These are phyloP conservation scores for Triangularia setosa DNA, from an alignment of 2,329 filamentous ascomycete species.

Conservation along the genomic window DNA sequence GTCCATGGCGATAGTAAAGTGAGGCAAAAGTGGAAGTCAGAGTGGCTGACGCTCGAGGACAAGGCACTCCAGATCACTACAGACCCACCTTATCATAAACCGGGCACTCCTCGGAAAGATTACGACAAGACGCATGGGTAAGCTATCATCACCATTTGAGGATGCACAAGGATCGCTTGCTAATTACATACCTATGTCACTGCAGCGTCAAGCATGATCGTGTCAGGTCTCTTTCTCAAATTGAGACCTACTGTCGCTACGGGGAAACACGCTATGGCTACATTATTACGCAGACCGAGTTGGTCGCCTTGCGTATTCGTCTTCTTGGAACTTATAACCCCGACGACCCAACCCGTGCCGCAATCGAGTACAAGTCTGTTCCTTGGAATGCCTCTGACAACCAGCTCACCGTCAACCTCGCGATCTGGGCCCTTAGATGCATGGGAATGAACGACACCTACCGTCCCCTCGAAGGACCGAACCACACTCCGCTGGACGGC, in stretches of 20 bases:
- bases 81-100: not conserved
- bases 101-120: too few relatives aligned
- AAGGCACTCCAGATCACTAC: too few relatives aligned
- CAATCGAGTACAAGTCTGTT: slow-evolving; percentile 1
- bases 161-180: too few relatives aligned
- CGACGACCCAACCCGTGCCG: not conserved
- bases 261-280: slow-evolving; percentile 2
- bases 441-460: slow-evolving; percentile 11
- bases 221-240: not conserved
- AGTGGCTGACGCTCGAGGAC: not conserved
- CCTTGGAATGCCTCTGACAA: not conserved
- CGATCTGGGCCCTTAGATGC: slow-evolving; percentile 6
- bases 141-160: too few relatives aligned
- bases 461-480: too few relatives aligned
- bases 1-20: not conserved
- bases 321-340: not conserved
- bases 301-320: slow-evolving; percentile 2
- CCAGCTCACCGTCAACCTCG: slow-evolving; percentile 4
- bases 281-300: slow-evolving; percentile 8
- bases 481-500: too few relatives aligned
- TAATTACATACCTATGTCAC: too few relatives aligned
- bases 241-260: slow-evolving; percentile 8
- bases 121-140: too few relatives aligned
- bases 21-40: not conserved
- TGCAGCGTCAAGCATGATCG: not conserved